A percentile compares a stretch with the other conserved stretches of the same genome.
These are phyloP conservation scores for Plasmopara halstedii DNA, from an alignment of 352 stramenopile species.

Conservation along the genomic window DNA sequence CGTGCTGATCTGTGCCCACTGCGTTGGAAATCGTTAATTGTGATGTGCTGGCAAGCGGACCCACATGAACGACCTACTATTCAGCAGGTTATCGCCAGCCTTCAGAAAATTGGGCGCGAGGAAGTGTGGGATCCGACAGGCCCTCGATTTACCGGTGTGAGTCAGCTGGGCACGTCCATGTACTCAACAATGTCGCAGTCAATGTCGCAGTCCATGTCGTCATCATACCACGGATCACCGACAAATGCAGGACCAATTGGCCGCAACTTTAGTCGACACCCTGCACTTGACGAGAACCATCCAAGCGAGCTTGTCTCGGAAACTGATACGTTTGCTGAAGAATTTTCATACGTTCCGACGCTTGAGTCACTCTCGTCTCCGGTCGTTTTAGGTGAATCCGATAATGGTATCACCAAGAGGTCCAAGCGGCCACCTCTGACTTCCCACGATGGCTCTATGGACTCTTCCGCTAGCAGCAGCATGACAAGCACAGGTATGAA, in stretches of 20 bases:
- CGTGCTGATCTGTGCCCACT: slow-evolving; percentile 57
- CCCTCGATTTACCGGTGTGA: slow-evolving; percentile 51
- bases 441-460: slow-evolving; percentile 23
- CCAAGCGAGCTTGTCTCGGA: slow-evolving; percentile 35
- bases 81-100: slow-evolving; percentile 73
- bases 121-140: slow-evolving; percentile 62
- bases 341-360: slow-evolving; percentile 38
- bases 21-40: slow-evolving; percentile 72
- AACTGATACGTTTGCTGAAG: slow-evolving; percentile 32
- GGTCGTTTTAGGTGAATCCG: slow-evolving; percentile 20
- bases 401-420: slow-evolving; percentile 8
- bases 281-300: slow-evolving; percentile 41
- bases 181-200: slow-evolving; percentile 38
- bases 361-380: slow-evolving; percentile 30
- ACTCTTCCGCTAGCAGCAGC: slow-evolving; percentile 23
- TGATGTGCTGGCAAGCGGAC: slow-evolving; percentile 80
- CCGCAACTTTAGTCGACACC: slow-evolving; percentile 18
- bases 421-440: slow-evolving; percentile 14
- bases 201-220: too few relatives aligned
- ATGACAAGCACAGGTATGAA: slow-evolving; percentile 22
- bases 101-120: slow-evolving; percentile 74
- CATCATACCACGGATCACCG: slow-evolving; percentile 39
- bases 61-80: slow-evolving; percentile 77
- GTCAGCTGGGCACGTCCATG: slow-evolving; percentile 37
- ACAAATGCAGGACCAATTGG: slow-evolving; percentile 25